phyloP scores from a whole-genome alignment of 1,284 basidiomycete species.

The Agaricales sp. region DNA sequence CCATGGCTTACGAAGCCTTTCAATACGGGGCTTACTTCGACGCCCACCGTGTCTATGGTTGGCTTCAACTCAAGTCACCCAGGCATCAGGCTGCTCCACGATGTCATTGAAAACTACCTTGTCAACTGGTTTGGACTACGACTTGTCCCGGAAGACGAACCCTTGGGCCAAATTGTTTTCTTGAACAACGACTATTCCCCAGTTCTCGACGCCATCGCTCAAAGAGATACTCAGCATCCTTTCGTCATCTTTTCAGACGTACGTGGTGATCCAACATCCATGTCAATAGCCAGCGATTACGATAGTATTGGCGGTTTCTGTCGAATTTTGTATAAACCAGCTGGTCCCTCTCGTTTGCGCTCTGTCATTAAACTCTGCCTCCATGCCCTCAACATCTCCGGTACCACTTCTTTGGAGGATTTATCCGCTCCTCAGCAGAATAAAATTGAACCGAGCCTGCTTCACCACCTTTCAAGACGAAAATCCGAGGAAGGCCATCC shows the following conservation, averaged over 20 bases:
- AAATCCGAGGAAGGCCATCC: slow-evolving; percentile 37
- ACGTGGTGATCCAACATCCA: slow-evolving; percentile 54
- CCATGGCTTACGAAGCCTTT: slow-evolving; percentile 33
- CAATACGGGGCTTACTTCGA: slow-evolving; percentile 25
- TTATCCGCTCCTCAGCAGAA: neutral
- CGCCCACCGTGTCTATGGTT: slow-evolving; percentile 57
- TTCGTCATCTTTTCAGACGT: slow-evolving; percentile 69
- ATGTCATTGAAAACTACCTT: slow-evolving; percentile 61
- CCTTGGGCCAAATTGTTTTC: slow-evolving; percentile 68
- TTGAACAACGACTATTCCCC: slow-evolving; percentile 71
- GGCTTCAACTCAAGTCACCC: slow-evolving; percentile 63
- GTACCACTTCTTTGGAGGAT: neutral
- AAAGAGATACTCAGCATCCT: slow-evolving; percentile 48
- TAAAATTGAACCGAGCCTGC: slow-evolving; percentile 13
- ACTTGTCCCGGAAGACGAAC: slow-evolving; percentile 30
- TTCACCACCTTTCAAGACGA: slow-evolving; percentile 24
- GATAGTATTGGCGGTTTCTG: slow-evolving; percentile 82
- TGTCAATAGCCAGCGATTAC: slow-evolving; percentile 57
- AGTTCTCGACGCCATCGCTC: slow-evolving; percentile 46
- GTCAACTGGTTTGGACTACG: slow-evolving; percentile 72
- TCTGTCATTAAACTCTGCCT: slow-evolving; percentile 63
- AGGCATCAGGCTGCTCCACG: slow-evolving; percentile 60
- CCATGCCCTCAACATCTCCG: slow-evolving; percentile 44
- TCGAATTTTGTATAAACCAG: slow-evolving; percentile 82
- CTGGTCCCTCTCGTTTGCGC: slow-evolving; percentile 72